phyloP scores from a whole-genome alignment of 1,139 yeast species.

The Lizanozyma gosingica region DNA sequence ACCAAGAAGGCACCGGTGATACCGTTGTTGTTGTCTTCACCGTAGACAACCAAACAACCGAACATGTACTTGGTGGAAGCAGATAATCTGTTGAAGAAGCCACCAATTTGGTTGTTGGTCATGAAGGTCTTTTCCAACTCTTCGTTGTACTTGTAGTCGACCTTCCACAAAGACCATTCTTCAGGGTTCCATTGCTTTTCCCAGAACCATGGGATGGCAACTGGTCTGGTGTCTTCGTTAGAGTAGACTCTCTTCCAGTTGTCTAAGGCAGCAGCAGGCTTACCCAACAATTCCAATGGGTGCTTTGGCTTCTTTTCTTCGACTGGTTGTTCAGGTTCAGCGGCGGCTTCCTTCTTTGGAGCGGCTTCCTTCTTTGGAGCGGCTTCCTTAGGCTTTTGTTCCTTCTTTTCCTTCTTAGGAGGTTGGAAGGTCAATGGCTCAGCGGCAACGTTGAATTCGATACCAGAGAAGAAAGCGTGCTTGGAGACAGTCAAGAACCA shows the following conservation, averaged over 20 bases:
- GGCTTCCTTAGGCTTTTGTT: constrained; percentile 10
- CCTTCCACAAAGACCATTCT: constrained; percentile 94
- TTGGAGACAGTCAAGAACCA: not conserved
- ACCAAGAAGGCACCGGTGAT: constrained; percentile 90
- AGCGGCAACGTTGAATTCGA: constrained; percentile 22
- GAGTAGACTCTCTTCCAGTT: constrained; percentile 98
- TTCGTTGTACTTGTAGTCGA: constrained; percentile 95
- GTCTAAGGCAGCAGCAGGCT: constrained; percentile 65
- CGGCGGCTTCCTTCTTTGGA: constrained; percentile 18
- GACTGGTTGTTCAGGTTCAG: constrained; percentile 27
- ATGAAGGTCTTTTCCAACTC: constrained; percentile 94
- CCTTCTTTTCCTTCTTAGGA: constrained; percentile 44
- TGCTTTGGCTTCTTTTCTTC: constrained; percentile 72
- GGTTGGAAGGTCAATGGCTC: constrained; percentile 36
- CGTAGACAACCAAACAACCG: constrained; percentile 91
- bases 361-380: constrained; percentile 16
- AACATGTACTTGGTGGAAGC: constrained; percentile 92
- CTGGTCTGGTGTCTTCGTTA: constrained; percentile 93
- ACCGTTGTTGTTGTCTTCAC: constrained; percentile 98
- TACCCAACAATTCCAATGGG: constrained; percentile 82
- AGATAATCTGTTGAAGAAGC: constrained; percentile 92
- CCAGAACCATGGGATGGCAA: constrained; percentile 98
- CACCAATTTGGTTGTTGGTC: constrained; percentile 98
- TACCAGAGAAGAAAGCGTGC: not conserved
- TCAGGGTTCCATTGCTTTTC: constrained; percentile 75